Base-by-base conservation (phyloP, 768 basidiomycete genomes). In the Kwoniella shandongensis region DNA sequence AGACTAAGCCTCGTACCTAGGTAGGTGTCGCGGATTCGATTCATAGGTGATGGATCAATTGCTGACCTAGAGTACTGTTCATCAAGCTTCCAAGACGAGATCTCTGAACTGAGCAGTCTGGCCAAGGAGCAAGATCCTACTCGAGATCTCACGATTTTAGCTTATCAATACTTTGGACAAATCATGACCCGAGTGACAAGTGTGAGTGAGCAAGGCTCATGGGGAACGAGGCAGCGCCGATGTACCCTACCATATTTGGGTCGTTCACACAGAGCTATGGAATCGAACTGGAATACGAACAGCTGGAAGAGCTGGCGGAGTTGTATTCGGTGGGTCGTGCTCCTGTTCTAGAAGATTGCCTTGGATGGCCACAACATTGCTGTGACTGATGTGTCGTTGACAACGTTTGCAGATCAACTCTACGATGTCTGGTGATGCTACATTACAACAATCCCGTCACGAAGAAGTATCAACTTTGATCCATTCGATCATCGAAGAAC, bases 131-230 rank as follows among this genome's bases (percentile, higher is more conserved):
- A 18, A 0, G 22, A 20, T 20, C 46, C 49, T 1, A 11, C 44
- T 29, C 54, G 41, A 1, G 63, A 68, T 42, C 46, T 47, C 3
- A 51, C 41, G 3, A 56, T 70, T 22, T 25, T 64, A 10, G 63
- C 48, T 1, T 57, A 54, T 38, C 68, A 70, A 27, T 70, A 70
- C 57, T 57, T 63, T 6, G 65, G 63, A 2, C 69, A 66, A 38
- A 59, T 67, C 48, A 53, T 65, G 38, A 32, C 57, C n/a, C 39
- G 47, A 18, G 46, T 65, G 3, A 46, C 56, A 15, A 36, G 32
- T 22, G 62, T 67, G 44, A 44, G 58, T 57, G 18, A 32, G 32
- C 32, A 32, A 32, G 32, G 32, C 6, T 13, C 6, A 13, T 6
- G 6, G 32, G 6, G 32, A 32, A 6, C 6, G 13, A 13, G 6